Percentiles rank a stretch among this genome's conserved stretches.
These are phyloP conservation scores for Leccinum sublutescens DNA, from an alignment of 768 basidiomycete species.

Conservation along the genomic window DNA sequence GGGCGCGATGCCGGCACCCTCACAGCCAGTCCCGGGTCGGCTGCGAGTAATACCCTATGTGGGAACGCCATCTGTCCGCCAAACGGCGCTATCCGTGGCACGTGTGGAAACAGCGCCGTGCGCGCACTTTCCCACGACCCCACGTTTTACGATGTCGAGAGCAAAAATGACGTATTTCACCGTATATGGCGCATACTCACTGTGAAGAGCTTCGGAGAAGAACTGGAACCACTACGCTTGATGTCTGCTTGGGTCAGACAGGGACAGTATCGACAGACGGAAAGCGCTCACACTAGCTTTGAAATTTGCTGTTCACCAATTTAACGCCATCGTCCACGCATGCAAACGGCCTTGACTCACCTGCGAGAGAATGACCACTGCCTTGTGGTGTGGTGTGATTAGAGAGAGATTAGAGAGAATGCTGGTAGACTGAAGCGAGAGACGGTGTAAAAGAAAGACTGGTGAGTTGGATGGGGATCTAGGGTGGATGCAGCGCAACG, in stretches of 20 bases:
- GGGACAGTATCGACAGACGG: not conserved
- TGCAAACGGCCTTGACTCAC: constrained; percentile 15
- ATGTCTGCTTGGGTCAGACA: constrained; percentile 11
- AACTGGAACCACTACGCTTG: not conserved
- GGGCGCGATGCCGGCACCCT: constrained; percentile 19
- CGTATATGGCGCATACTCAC: constrained; percentile 21
- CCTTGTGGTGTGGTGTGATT: constrained; percentile 18
- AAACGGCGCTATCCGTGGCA: constrained; percentile 9
- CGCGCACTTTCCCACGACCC: constrained; percentile 36
- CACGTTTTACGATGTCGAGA: constrained; percentile 40
- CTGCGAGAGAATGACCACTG: constrained; percentile 11
- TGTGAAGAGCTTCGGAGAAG: constrained; percentile 5
- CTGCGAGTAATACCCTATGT: not conserved
- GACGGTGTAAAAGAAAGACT: constrained; percentile 37
- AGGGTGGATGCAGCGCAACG: constrained; percentile 28
- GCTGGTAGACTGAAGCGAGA: constrained; percentile 27
- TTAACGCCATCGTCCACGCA: constrained; percentile 3
- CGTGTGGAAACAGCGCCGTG: constrained; percentile 15
- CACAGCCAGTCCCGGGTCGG: constrained; percentile 11
- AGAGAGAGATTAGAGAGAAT: constrained; percentile 19
- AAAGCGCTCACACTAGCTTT: constrained; percentile 15
- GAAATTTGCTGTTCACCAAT: constrained; percentile 9
- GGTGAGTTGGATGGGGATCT: constrained; percentile 25
- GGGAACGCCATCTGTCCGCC: constrained; percentile 3
- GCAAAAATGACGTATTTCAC: constrained; percentile 28